phyloP scores from a whole-genome alignment of 2,329 filamentous ascomycete species.

The Colletotrichum cereale region DNA sequence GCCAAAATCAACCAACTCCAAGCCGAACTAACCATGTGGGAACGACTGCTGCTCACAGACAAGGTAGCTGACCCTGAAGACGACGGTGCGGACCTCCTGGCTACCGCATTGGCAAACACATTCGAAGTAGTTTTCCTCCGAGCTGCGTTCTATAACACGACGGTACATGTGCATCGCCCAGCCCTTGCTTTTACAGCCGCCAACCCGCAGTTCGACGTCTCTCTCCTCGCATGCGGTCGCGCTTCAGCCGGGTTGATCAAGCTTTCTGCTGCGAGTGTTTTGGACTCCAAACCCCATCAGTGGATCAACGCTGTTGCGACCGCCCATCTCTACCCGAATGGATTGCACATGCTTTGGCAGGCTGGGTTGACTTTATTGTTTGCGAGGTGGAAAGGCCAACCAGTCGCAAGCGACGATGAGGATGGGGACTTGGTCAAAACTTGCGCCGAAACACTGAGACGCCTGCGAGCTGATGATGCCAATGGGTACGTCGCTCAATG shows the following conservation, averaged over 20 bases:
- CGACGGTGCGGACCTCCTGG: slow-evolving; percentile 11
- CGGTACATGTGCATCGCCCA: slow-evolving; percentile 44
- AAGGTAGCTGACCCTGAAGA: slow-evolving; percentile 26
- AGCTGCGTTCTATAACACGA: slow-evolving; percentile 42
- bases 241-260: slow-evolving; percentile 37
- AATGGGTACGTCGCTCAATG: slow-evolving; percentile 39
- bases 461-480: slow-evolving; percentile 37
- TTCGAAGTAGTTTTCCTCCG: slow-evolving; percentile 38
- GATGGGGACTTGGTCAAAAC: slow-evolving; percentile 39
- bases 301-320: slow-evolving; percentile 17
- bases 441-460: slow-evolving; percentile 38
- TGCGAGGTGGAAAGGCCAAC: slow-evolving; percentile 43
- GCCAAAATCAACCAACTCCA: slow-evolving; percentile 44
- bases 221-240: slow-evolving; percentile 40
- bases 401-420: slow-evolving; percentile 23
- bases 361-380: slow-evolving; percentile 45
- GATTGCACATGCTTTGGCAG: slow-evolving; percentile 47
- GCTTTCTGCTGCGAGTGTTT: neutral
- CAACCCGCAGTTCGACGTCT: slow-evolving; percentile 42
- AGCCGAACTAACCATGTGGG: slow-evolving; percentile 45
- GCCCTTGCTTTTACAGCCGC: slow-evolving; percentile 44
- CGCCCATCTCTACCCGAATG: slow-evolving; percentile 43
- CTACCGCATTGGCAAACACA: neutral
- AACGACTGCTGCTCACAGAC: slow-evolving; percentile 27
- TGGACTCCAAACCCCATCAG: neutral